Percentiles rank a stretch among this genome's conserved stretches.
phyloP scores from a whole-genome alignment of 1,284 basidiomycete genomes.

The Ceratobasidium sp. region DNA sequence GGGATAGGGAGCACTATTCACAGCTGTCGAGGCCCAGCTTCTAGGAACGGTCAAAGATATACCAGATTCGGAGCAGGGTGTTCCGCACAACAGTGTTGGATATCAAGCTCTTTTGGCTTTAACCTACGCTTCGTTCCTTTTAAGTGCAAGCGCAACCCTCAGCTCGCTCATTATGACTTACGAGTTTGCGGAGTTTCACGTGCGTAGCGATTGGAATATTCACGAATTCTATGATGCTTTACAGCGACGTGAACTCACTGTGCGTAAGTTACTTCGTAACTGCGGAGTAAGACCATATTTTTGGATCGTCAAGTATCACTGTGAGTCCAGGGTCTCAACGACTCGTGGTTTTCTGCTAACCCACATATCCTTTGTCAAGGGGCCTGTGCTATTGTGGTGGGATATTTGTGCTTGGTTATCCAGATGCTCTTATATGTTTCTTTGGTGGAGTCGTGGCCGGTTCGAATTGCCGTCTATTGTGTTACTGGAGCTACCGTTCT shows the following conservation, averaged over 20 bases:
- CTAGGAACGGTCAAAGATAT: not conserved
- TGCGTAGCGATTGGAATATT: too few relatives aligned
- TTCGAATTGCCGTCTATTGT: not conserved
- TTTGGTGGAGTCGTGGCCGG: not conserved
- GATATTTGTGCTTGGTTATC: not conserved
- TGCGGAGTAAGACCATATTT: too few relatives aligned
- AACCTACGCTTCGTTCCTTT: slow-evolving; percentile 13
- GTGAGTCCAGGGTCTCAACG: too few relatives aligned
- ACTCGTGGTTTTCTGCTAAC: too few relatives aligned
- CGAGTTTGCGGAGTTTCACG: not conserved
- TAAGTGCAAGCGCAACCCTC: slow-evolving; percentile 12
- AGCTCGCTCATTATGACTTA: not conserved
- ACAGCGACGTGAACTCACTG: too few relatives aligned
- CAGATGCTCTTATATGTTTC: not conserved
- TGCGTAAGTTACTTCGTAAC: too few relatives aligned
- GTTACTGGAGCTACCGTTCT: not conserved
- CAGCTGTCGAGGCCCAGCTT: slow-evolving; percentile 4
- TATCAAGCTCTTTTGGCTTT: not conserved
- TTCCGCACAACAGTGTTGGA: not conserved
- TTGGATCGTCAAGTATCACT: too few relatives aligned
- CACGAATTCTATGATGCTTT: too few relatives aligned
- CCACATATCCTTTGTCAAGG: too few relatives aligned
- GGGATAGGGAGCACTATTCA: slow-evolving; percentile 7
- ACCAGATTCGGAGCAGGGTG: too few relatives aligned
- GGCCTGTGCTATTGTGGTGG: not conserved